These are phyloP conservation scores for Pseudohalonectria lignicola DNA, from an alignment of 2,329 filamentous ascomycete species.

Conservation along the genomic window DNA sequence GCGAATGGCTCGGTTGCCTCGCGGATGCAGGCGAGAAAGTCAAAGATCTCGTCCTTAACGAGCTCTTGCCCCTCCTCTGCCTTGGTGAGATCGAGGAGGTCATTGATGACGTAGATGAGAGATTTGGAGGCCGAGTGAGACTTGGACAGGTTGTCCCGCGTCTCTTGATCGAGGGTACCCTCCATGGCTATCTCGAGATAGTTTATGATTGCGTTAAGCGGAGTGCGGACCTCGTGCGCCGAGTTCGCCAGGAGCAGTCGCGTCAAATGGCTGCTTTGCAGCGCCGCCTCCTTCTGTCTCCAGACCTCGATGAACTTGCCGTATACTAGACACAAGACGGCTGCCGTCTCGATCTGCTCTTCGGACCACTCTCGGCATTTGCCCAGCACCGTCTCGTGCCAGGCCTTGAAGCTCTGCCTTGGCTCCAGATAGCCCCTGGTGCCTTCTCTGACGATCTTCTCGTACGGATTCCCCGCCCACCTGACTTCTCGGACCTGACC, in stretches of 20 bases:
- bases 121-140: conserved; percentile 90
- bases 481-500: conserved; percentile 66
- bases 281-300: conserved; percentile 76
- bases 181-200: conserved; percentile 87
- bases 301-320: conserved; percentile 85
- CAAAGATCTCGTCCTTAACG: conserved; percentile 71
- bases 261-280: conserved; percentile 75
- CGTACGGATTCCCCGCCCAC: conserved; percentile 81
- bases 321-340: conserved; percentile 79
- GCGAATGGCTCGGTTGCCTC: conserved; percentile 69
- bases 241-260: conserved; percentile 73
- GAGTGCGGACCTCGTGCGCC: conserved; percentile 83
- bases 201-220: conserved; percentile 88
- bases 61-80: conserved; percentile 71
- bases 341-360: conserved; percentile 80
- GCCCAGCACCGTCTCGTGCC: conserved; percentile 71
- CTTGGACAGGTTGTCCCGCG: conserved; percentile 69
- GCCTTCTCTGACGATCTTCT: conserved; percentile 63
- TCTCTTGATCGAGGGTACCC: conserved; percentile 68
- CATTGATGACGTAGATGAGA: conserved; percentile 88
- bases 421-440: conserved; percentile 69
- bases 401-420: conserved; percentile 66
- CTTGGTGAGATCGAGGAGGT: conserved; percentile 79
- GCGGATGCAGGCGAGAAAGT: conserved; percentile 57
- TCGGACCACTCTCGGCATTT: conserved; percentile 83